Evolutionary conservation across 257 asterid genomes (phyloP).

Genomic region (Orobanche coerulescens): DNA sequence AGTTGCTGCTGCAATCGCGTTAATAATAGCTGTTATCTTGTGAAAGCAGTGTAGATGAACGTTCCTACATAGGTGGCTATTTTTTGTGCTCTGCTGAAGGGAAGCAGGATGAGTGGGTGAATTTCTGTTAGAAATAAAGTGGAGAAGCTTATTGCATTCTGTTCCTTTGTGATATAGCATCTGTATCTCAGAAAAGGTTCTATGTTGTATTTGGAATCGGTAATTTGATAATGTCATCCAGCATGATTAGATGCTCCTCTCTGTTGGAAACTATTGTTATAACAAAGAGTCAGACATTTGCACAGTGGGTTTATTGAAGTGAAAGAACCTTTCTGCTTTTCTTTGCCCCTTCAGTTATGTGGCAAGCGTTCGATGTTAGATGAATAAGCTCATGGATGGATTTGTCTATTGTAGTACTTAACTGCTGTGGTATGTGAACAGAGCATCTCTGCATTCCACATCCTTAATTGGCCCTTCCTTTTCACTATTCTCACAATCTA

Average conservation of each 20-base stretch:
- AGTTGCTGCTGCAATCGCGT: background rate
- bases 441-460: background rate
- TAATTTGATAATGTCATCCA: background rate
- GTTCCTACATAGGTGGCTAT: background rate
- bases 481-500: background rate
- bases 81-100: background rate
- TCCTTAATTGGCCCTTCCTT: background rate
- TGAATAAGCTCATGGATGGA: background rate
- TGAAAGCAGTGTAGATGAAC: background rate
- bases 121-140: too few species aligned
- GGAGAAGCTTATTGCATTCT: too few species aligned
- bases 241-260: background rate
- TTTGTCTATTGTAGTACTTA: background rate
- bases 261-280: background rate
- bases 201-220: background rate
- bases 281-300: background rate
- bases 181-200: background rate
- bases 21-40: background rate
- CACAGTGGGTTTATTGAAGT: background rate
- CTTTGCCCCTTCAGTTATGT: background rate
- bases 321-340: background rate
- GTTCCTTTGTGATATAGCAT: too few species aligned
- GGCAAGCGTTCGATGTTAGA: background rate
- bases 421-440: background rate
- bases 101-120: too few species aligned